These are phyloP conservation scores for Naegleria lovaniensis DNA, from an alignment of 208 protist genomes.

Conservation along the genomic window DNA sequence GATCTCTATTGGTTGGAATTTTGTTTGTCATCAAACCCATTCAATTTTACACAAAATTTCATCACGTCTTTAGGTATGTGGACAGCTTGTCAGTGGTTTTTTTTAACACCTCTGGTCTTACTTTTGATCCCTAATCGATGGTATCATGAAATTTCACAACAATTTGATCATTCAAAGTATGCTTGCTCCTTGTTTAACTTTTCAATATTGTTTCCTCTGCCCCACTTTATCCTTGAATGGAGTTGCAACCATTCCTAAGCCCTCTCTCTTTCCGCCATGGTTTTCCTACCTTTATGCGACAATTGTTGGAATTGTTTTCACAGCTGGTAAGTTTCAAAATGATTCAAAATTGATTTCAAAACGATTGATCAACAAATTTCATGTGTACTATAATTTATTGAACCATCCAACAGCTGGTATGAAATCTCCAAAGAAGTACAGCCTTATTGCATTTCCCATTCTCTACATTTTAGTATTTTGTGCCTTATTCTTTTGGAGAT, in stretches of 20 bases:
- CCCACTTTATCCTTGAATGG: neutral
- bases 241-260: neutral
- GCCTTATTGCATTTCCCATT: neutral
- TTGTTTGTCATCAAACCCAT: neutral
- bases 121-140: too few species aligned
- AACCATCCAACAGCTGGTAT: neutral
- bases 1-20: neutral
- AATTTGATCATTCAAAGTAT: neutral
- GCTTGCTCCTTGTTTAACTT: neutral
- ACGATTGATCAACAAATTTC: too few species aligned
- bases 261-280: neutral
- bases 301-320: neutral
- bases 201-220: neutral
- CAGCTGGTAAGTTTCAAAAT: neutral
- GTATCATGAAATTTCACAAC: too few species aligned
- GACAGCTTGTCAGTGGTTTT: too few species aligned
- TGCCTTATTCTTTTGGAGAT: neutral
- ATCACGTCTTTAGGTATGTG: neutral
- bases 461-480: neutral
- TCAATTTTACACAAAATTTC: neutral
- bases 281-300: neutral
- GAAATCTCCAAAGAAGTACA: neutral
- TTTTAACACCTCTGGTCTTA: too few species aligned
- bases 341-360: too few species aligned
- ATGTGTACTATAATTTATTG: too few species aligned